Evolutionary conservation across 2,329 filamentous ascomycete genomes (phyloP), one percentile per base, ranked within the genome.

Genomic region (Passalora sequoiae): DNA sequence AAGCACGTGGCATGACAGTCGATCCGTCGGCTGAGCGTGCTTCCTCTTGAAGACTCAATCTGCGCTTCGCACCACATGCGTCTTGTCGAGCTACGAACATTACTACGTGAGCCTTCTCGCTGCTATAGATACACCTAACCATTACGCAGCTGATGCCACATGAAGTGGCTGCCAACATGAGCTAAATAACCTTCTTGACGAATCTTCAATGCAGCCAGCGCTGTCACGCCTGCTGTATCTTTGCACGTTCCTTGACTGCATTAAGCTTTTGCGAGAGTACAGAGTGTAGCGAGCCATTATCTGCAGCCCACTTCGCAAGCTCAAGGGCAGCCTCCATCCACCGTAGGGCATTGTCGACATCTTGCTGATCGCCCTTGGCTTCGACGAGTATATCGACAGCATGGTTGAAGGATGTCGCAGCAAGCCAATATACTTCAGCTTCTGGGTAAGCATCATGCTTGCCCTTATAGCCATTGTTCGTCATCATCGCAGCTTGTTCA

Each of bases 401-500:
- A 47, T 81, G 80, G 53, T 89, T 89, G 62, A 84, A 88, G 0
- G 77, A 69, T 4, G 74, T 78, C 1, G 78, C 77, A 0, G 80
- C 78, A n/a, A 92, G 74, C 83, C 84, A 92, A 56, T 88, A 81
- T 1, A 89, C 66, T 58, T 92, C 86, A 3, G 76, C 73, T 0
- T 67, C 56, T 0, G 86, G 84, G 58, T 86, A 86, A 1, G 66
- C 61, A 6, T 56, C 50, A 9, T 50, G 46, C 15, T 50, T 48
- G 22, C 47, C 47, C 9, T 53, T 38, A 6, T 45, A 44, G 3
- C 54, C 55, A 35, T 49, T 49, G 2, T 68, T 69, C 5, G 77
- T 76, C 40, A 82, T 70, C 1, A 62, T 61, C 2, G 73, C 70
- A 1, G 80, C 77, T 57, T 88, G 80, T n/a, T 80, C 74, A 6